Conservation (phyloP, 2,329 filamentous ascomycete species). For the Rosellinia necatrix region DNA sequence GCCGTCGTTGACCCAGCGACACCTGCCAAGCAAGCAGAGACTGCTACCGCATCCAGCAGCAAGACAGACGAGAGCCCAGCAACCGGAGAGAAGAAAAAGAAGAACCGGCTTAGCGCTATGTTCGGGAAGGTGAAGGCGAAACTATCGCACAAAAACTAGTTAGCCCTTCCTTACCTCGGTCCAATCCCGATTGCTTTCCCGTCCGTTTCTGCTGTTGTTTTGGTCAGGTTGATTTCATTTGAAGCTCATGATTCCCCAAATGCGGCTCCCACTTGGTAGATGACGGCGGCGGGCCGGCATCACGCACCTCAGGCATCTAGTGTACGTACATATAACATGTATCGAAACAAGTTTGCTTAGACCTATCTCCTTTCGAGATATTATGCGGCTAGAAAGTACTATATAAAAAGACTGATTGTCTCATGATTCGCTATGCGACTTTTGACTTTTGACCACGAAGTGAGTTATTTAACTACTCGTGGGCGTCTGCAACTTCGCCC, state of each 20-base stretch:
- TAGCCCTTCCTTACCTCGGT: neutral
- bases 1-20: constrained; percentile 28
- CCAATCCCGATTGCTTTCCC: constrained; percentile 19
- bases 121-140: constrained; percentile 62
- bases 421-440: neutral
- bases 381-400: neutral
- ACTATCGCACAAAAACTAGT: constrained; percentile 42
- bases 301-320: constrained; percentile 28
- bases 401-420: too few relatives aligned
- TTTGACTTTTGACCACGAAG: neutral
- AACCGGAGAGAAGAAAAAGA: constrained; percentile 65
- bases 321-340: constrained; percentile 32
- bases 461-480: too few relatives aligned
- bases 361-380: constrained; percentile 13
- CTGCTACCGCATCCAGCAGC: constrained; percentile 29
- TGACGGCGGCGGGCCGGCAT: constrained; percentile 29
- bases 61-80: constrained; percentile 42
- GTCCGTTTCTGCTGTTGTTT: constrained; percentile 20
- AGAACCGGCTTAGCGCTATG: constrained; percentile 66
- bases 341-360: constrained; percentile 28
- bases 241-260: constrained; percentile 40
- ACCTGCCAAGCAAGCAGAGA: constrained; percentile 31
- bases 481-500: too few relatives aligned
- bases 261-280: constrained; percentile 34
- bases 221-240: constrained; percentile 29